These are phyloP conservation scores for Trypanosoma conorhini DNA, from an alignment of 208 protist genomes.

Conservation along the genomic window DNA sequence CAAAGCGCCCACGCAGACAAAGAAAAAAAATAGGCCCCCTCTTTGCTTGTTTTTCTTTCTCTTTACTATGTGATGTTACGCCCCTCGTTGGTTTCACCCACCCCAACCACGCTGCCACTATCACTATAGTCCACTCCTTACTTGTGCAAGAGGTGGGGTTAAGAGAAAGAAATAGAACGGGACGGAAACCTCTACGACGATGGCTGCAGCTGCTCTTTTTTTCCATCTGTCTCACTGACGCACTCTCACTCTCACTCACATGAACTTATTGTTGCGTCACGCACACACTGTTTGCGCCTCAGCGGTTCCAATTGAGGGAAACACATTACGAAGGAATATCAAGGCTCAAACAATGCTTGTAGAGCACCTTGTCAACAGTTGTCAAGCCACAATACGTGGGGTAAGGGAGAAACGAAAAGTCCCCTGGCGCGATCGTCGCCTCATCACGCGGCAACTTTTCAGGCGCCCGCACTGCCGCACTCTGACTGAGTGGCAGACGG, in stretches of 20 bases:
- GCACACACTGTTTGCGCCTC: neutral
- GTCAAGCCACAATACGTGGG: slow-evolving; percentile 48
- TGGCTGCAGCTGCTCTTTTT: neutral
- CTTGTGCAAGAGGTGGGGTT: neutral
- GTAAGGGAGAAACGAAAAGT: slow-evolving; percentile 66
- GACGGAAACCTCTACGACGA: neutral
- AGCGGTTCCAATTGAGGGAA: neutral
- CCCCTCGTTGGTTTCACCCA: neutral
- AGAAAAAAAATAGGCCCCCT: neutral
- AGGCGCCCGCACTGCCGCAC: neutral
- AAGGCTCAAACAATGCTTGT: slow-evolving; percentile 43
- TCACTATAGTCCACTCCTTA: neutral
- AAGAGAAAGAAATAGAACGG: neutral
- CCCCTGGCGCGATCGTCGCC: slow-evolving; percentile 19
- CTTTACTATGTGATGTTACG: neutral
- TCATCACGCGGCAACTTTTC: neutral
- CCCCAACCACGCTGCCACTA: neutral
- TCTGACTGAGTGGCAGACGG: slow-evolving; percentile 22
- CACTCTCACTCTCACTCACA: neutral
- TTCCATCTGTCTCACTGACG: neutral
- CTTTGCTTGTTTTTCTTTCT: neutral
- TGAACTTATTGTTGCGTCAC: neutral
- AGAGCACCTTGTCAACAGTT: slow-evolving; percentile 59
- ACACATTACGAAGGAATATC: slow-evolving; percentile 10
- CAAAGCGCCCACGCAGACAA: neutral